Evolutionary conservation across 2,329 filamentous ascomycete species (phyloP), one percentile per base, ranked within the genome.

Genomic region (Aureobasidium musti): DNA sequence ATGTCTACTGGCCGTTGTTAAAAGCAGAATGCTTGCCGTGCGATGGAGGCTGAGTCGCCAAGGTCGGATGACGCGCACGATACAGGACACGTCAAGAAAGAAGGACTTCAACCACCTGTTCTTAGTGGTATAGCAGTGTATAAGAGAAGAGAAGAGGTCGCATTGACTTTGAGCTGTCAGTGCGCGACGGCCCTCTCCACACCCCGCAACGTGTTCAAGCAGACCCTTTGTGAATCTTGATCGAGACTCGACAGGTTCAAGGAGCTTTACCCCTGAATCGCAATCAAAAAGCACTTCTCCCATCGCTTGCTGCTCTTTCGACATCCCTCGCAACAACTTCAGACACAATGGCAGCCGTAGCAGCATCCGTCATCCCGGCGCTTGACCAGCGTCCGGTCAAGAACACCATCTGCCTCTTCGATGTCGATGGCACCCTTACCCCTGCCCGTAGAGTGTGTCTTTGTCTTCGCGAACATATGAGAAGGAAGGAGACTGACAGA

Each of bases 331-430:
- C 43, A 57, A 11, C 8, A 35, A 39, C 45, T 33, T 28, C 35
- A 41, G 10, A 59, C 63, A 66, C 64, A 65, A 69, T 69, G 68
- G 65, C 80, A 74, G 77, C 80, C 52, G 73, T 76, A 71, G 79
- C 79, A 65, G 78, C 74, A 67, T 76, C 78, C 67, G 70, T 83
- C 65, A 91, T 89, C 80, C 89, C 92, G 66, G 86, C 92, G 69
- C 87, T 98, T 71, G 86, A 89, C 77, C 84, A 94, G 74, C 91
- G 95, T 72, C 91, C 91, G 50, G 82, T 97, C 79, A 91, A 93
- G 82, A 92, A 95, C 84, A 98, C 94, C 71, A 91, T 99, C 79
- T 89, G 87, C 75, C 89, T 99, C 70, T 99, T 99, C 80, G 95
- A 99, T 80, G 95, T 99, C 68, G 95, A 99, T 78, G 91, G 87